phyloP scores from a whole-genome alignment of 495 filamentous ascomycete species.

The Penicillium nucicola region DNA sequence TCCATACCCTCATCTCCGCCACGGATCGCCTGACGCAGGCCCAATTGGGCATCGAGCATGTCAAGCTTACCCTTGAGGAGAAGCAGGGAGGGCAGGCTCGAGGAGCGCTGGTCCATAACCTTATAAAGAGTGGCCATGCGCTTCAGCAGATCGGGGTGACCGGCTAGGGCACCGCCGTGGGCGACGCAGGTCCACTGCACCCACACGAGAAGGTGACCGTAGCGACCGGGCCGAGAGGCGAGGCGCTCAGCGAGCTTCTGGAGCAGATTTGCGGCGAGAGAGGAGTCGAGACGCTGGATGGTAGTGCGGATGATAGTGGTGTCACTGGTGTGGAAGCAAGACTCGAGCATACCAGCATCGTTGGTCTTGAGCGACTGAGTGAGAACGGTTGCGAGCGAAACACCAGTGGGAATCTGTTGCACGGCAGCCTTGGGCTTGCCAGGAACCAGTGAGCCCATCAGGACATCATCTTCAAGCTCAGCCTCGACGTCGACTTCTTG shows the following conservation, averaged over 20 bases:
- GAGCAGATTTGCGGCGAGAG: slow-evolving; percentile 72
- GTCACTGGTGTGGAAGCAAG: slow-evolving; percentile 80
- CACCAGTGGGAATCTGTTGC: slow-evolving; percentile 62
- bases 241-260: slow-evolving; percentile 83
- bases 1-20: slow-evolving; percentile 45
- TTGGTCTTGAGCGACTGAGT: slow-evolving; percentile 90
- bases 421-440: slow-evolving; percentile 38
- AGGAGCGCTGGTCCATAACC: slow-evolving; percentile 81
- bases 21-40: slow-evolving; percentile 64
- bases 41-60: slow-evolving; percentile 82
- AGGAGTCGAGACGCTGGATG: slow-evolving; percentile 83
- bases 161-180: slow-evolving; percentile 87
- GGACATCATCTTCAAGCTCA: slow-evolving; percentile 41
- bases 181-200: slow-evolving; percentile 94
- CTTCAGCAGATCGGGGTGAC: slow-evolving; percentile 72
- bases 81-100: slow-evolving; percentile 75
- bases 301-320: slow-evolving; percentile 74
- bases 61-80: slow-evolving; percentile 92
- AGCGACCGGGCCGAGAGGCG: slow-evolving; percentile 81
- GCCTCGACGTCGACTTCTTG: slow-evolving; percentile 76
- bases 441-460: slow-evolving; percentile 35
- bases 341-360: slow-evolving; percentile 82
- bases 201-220: slow-evolving; percentile 91
- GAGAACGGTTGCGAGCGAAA: slow-evolving; percentile 84
- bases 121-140: slow-evolving; percentile 72